A percentile compares a stretch with the other conserved stretches of the same genome.
Evolutionary conservation across 148 eudicot species (phyloP).

Genomic region (Rhododendron williamsianum): DNA sequence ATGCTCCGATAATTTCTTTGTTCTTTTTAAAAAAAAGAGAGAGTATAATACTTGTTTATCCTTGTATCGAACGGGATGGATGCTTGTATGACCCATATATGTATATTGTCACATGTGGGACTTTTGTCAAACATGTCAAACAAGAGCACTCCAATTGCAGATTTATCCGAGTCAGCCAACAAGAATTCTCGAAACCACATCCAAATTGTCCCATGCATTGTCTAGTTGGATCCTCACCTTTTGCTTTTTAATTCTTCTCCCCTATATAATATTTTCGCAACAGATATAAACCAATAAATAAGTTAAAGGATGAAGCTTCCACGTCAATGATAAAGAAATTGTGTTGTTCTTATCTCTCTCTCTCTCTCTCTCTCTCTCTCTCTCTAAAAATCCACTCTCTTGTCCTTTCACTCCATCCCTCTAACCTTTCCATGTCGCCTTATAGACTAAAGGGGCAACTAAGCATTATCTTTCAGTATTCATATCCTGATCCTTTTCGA

Average conservation of each 20-base stretch:
- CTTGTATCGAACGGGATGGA: too few species aligned
- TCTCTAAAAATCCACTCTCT: too few species aligned
- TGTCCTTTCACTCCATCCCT: too few species aligned
- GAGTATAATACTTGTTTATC: too few species aligned
- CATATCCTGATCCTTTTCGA: too few species aligned
- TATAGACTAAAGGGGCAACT: too few species aligned
- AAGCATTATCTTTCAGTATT: too few species aligned
- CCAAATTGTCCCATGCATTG: neutral
- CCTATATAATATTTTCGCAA: neutral
- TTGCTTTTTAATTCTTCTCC: neutral
- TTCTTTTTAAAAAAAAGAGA: too few species aligned
- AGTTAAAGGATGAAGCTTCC: constrained; percentile 10
- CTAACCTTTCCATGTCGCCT: too few species aligned
- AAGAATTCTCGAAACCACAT: neutral
- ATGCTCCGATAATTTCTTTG: too few species aligned
- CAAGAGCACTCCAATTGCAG: neutral
- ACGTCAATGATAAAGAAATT: constrained; percentile 13
- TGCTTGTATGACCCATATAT: too few species aligned
- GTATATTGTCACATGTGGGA: neutral
- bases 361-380: too few species aligned
- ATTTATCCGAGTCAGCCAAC: neutral
- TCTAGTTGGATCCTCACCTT: neutral
- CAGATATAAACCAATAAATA: neutral
- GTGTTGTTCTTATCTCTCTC: constrained; percentile 2
- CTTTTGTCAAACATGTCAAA: neutral